phyloP scores from a whole-genome alignment of 371 early-diverging fungal genomes.

The Syncephalastrum racemosum region DNA sequence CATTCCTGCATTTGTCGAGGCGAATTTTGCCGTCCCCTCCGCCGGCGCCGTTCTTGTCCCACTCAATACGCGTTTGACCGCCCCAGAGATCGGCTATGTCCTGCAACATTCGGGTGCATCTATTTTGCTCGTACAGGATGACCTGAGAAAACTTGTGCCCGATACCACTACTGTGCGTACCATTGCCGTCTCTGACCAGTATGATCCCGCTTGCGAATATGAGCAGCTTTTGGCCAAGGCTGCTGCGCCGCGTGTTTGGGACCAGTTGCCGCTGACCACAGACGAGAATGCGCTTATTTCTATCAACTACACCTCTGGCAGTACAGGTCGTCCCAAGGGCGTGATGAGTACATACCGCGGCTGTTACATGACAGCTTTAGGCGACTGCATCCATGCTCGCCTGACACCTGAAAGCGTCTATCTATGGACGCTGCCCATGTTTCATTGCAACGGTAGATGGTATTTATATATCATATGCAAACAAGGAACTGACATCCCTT shows the following conservation, averaged over 20 bases:
- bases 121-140: slow-evolving; percentile 57
- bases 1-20: slow-evolving; percentile 60
- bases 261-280: slow-evolving; percentile 45
- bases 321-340: slow-evolving; percentile 68
- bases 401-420: slow-evolving; percentile 49
- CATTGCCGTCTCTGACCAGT: slow-evolving; percentile 24
- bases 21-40: slow-evolving; percentile 65
- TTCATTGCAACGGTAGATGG: slow-evolving; percentile 59
- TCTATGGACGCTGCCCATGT: slow-evolving; percentile 67
- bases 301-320: slow-evolving; percentile 66
- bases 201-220: slow-evolving; percentile 41
- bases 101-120: slow-evolving; percentile 54
- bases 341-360: slow-evolving; percentile 43
- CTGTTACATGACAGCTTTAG: slow-evolving; percentile 54
- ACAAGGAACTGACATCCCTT: neutral
- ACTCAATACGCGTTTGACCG: slow-evolving; percentile 62
- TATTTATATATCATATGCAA: neutral
- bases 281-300: slow-evolving; percentile 58
- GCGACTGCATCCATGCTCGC: slow-evolving; percentile 50
- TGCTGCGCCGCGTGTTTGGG: slow-evolving; percentile 30
- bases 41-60: slow-evolving; percentile 62
- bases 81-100: slow-evolving; percentile 64
- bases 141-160: slow-evolving; percentile 22
- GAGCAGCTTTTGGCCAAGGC: slow-evolving; percentile 43
- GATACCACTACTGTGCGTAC: slow-evolving; percentile 1